Evolutionary conservation across 2,329 filamentous ascomycete species (phyloP).

Genomic region (Apiospora sp.): DNA sequence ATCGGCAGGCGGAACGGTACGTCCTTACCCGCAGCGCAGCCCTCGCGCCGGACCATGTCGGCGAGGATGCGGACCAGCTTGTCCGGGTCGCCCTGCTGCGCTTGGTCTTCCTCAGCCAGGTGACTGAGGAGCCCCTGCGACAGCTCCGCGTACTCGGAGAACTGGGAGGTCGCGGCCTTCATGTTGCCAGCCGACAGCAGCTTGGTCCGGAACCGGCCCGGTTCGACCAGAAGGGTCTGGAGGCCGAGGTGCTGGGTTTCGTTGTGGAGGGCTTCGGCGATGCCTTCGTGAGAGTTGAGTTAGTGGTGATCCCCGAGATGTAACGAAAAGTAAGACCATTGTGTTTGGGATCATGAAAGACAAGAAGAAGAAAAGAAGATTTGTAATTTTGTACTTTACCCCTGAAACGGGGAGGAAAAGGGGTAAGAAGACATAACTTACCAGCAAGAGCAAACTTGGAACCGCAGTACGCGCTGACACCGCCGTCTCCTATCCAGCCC

Average conservation of each 20-base stretch:
- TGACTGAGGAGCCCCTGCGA: constrained; percentile 21
- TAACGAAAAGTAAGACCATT: too few relatives aligned
- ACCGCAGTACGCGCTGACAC: constrained; percentile 28
- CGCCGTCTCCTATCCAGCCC: constrained; percentile 31
- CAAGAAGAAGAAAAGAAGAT: not conserved
- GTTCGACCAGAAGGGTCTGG: constrained; percentile 32
- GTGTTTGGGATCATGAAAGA: too few relatives aligned
- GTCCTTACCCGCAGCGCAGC: constrained; percentile 29
- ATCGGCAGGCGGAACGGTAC: constrained; percentile 32
- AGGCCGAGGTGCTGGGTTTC: constrained; percentile 32
- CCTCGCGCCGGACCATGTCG: constrained; percentile 28
- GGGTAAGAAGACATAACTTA: not conserved
- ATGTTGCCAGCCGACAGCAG: constrained; percentile 29
- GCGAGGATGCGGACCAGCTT: constrained; percentile 24
- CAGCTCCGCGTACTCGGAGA: constrained; percentile 29
- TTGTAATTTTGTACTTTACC: not conserved
- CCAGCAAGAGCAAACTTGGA: constrained; percentile 35
- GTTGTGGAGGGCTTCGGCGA: constrained; percentile 29
- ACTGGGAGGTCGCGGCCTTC: constrained; percentile 17
- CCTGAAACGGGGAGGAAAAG: not conserved
- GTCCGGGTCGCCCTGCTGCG: constrained; percentile 30
- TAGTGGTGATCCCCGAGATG: not conserved
- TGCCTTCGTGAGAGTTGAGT: not conserved
- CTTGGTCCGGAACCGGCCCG: constrained; percentile 32
- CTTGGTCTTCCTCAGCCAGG: constrained; percentile 29